A percentile compares a stretch with the other conserved stretches of the same genome.
Conservation (phyloP, 768 basidiomycete species). For the Botryobasidium botryosum region DNA sequence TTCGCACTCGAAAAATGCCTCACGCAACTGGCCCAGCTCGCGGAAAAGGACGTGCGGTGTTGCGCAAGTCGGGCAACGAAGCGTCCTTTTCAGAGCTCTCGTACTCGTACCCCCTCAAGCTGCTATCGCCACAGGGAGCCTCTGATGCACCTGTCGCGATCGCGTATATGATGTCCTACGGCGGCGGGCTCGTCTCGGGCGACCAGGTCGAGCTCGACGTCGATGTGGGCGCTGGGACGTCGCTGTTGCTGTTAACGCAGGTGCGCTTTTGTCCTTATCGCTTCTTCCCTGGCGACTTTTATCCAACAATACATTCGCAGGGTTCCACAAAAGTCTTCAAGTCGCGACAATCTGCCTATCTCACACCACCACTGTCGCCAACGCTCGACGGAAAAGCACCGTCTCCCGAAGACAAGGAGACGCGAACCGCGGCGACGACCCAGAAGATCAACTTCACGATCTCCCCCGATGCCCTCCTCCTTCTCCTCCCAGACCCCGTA, state of each 20-base stretch:
- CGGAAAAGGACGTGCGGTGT: conserved; percentile 12
- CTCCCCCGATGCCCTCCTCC: conserved; percentile 35
- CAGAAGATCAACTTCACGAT: conserved; percentile 50
- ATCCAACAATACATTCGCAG: conserved; percentile 22
- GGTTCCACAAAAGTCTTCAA: conserved; percentile 95
- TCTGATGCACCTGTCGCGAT: conserved; percentile 36
- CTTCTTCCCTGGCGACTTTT: not conserved
- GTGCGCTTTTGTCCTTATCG: conserved; percentile 25
- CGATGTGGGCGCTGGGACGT: conserved; percentile 36
- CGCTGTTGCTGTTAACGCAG: conserved; percentile 69
- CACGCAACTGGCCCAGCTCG: not conserved
- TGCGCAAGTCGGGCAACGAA: conserved; percentile 28
- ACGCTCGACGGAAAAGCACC: not conserved
- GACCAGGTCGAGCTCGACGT: conserved; percentile 54
- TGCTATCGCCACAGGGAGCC: conserved; percentile 49
- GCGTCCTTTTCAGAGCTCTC: conserved; percentile 58
- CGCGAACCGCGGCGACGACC: conserved; percentile 24
- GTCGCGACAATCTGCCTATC: conserved; percentile 25
- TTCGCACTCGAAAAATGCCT: too few relatives aligned
- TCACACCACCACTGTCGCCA: conserved; percentile 1
- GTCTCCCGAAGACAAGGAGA: not conserved
- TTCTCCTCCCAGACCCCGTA: conserved; percentile 83
- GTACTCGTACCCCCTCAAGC: conserved; percentile 74
- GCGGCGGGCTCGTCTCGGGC: conserved; percentile 81
- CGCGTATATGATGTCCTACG: conserved; percentile 72